Conservation (phyloP, 2,329 filamentous ascomycete genomes). For the Tolypocladium nubicola region DNA sequence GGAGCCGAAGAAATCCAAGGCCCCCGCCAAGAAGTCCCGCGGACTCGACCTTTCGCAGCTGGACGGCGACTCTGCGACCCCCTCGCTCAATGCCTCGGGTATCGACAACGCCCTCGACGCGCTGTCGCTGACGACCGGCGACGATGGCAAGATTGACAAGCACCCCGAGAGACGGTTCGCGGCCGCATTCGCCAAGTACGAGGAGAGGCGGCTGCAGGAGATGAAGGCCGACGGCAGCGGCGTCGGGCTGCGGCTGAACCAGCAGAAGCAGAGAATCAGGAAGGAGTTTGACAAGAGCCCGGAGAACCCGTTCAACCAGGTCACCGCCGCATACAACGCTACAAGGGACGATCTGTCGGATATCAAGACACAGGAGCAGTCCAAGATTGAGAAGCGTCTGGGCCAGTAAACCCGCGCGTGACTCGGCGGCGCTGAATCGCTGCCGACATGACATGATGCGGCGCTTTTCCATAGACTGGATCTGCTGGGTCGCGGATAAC, state of each 20-base stretch:
- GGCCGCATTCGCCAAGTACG: constrained; percentile 73
- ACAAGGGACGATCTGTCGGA: constrained; percentile 64
- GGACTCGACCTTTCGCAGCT: constrained; percentile 70
- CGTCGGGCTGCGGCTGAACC: constrained; percentile 65
- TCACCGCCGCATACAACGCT: constrained; percentile 64
- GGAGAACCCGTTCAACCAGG: constrained; percentile 93
- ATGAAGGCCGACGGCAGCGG: constrained; percentile 71
- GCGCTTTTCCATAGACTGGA: background rate
- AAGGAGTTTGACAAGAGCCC: constrained; percentile 94
- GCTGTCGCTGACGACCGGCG: constrained; percentile 53
- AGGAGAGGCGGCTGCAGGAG: constrained; percentile 72
- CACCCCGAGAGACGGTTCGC: constrained; percentile 84
- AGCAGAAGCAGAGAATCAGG: constrained; percentile 71
- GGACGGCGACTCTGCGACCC: constrained; percentile 47
- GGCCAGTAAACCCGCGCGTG: constrained; percentile 17
- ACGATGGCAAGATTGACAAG: constrained; percentile 63
- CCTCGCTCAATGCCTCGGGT: constrained; percentile 67
- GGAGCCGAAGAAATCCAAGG: constrained; percentile 57
- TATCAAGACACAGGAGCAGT: constrained; percentile 54
- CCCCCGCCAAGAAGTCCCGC: constrained; percentile 56
- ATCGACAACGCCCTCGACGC: constrained; percentile 93
- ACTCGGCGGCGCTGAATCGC: background rate
- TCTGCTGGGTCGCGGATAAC: background rate
- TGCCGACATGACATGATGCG: background rate
- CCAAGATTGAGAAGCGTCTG: constrained; percentile 65